Evolutionary conservation across 345 rosid species (phyloP), one percentile per base, ranked within the genome.

Genomic region (Euphorbia tirucalli): DNA sequence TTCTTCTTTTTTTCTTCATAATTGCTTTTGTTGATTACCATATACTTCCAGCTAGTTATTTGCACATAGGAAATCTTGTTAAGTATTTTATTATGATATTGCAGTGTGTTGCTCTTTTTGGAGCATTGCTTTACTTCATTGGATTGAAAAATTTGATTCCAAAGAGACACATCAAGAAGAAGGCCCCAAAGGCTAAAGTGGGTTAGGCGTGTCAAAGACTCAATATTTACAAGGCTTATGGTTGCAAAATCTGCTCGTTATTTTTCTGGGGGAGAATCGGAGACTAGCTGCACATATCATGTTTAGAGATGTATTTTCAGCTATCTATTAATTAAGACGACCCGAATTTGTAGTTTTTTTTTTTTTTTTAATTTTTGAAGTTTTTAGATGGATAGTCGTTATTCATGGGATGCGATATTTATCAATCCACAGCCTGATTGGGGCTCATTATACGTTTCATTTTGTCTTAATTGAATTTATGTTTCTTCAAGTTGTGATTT

Each of bases 71-170:
- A 43, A 32, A 25, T 46, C 24, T 24, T 52, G 60, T 52, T 70
- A 16, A 24, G 43, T 37, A 19, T 65, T 65, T 37, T 65, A 19
- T 60, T 66, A 56, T 77, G 39, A 49, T 71, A 41, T 71, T 46
- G 79, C 85, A 94, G 97, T 79, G 83, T 44, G 83, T 92, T 80
- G 96, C 97, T 11, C 89, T 88, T 43, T 89, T 83, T n/a, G 97
- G 97, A 50, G 96, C 98, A 8, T 76, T 94, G 81, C 86, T 94
- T 64, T 92, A 86, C 89, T 94, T 92, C 82, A 59, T 82, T 10
- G 97, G 93, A 80, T 90, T 92, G 96, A 94, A 86, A 89, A 88
- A 89, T 85, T 75, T 88, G 39, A 75, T 91, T 71, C 89, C 93
- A 0, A 79, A 71, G 74, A 85, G 86, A 81, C 87, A 65, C 50